A percentile compares a stretch with the other conserved stretches of the same genome.
phyloP scores from a whole-genome alignment of 2,329 filamentous ascomycete species.

The Penicillium sp. region DNA sequence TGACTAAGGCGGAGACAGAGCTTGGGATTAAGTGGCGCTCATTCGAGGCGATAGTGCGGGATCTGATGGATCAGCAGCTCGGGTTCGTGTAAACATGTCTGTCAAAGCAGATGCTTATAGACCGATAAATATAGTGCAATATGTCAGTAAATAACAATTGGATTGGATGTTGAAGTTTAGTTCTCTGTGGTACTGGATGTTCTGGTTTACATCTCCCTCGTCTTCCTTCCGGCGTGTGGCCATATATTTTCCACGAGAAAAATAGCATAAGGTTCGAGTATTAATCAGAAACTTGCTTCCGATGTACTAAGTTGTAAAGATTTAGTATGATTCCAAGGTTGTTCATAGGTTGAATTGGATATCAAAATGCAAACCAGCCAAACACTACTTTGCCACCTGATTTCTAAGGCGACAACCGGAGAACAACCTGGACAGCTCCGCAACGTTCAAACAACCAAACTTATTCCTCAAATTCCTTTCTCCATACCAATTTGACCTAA shows the following conservation, averaged over 20 bases:
- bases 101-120: too few species aligned
- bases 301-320: background rate
- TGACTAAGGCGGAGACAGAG: slow-evolving; percentile 19
- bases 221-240: background rate
- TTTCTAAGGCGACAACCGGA: slow-evolving; percentile 11
- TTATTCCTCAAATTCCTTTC: background rate
- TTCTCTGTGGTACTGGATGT: background rate
- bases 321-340: background rate
- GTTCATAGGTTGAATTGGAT: background rate
- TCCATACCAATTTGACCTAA: background rate
- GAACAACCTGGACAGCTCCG: slow-evolving; percentile 5
- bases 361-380: slow-evolving; percentile 7
- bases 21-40: slow-evolving; percentile 24
- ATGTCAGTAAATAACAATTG: background rate
- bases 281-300: background rate
- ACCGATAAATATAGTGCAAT: background rate
- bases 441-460: background rate
- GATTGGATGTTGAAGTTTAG: background rate
- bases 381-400: slow-evolving; percentile 6
- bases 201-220: background rate
- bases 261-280: background rate
- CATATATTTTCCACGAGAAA: background rate
- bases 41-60: slow-evolving; percentile 18
- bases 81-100: background rate
- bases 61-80: slow-evolving; percentile 24